Conservation (phyloP, 345 rosid genomes). For the Tarenaya hassleriana region DNA sequence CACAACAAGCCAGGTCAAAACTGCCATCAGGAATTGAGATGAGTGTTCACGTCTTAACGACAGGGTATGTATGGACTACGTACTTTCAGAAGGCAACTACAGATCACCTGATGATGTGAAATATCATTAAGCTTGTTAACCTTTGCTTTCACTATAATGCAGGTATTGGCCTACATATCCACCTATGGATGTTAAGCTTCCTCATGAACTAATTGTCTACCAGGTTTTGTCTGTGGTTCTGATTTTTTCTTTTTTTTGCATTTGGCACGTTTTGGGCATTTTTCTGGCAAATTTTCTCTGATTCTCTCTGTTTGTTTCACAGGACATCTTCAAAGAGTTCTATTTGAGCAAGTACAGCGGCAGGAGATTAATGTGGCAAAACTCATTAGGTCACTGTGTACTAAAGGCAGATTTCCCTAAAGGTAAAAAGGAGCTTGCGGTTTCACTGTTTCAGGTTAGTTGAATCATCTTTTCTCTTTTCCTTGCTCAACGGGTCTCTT, state of each 20-base stretch:
- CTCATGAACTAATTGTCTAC: constrained; percentile 94
- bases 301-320: constrained; percentile 18
- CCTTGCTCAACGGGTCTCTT: not conserved
- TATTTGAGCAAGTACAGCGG: constrained; percentile 96
- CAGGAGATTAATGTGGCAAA: constrained; percentile 97
- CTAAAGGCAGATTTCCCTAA: constrained; percentile 81
- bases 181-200: constrained; percentile 97
- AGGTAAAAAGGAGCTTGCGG: constrained; percentile 95
- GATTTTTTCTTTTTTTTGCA: constrained; percentile 7
- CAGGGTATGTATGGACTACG: constrained; percentile 50
- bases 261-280: not conserved
- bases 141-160: constrained; percentile 29
- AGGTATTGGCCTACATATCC: constrained; percentile 99
- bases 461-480: not conserved
- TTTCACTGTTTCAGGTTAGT: constrained; percentile 93
- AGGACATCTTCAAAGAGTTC: constrained; percentile 98
- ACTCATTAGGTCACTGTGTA: constrained; percentile 94
- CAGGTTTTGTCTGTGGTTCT: constrained; percentile 52
- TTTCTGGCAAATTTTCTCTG: constrained; percentile 2
- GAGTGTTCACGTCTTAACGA: constrained; percentile 95
- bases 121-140: constrained; percentile 1
- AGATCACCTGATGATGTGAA: not conserved
- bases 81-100: constrained; percentile 5
- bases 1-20: constrained; percentile 94
- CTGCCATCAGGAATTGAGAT: constrained; percentile 95